Evolutionary conservation across 176 grass and related monocot genomes (phyloP), one percentile per base, ranked within the genome.

Genomic region (Zoysia japonica): DNA sequence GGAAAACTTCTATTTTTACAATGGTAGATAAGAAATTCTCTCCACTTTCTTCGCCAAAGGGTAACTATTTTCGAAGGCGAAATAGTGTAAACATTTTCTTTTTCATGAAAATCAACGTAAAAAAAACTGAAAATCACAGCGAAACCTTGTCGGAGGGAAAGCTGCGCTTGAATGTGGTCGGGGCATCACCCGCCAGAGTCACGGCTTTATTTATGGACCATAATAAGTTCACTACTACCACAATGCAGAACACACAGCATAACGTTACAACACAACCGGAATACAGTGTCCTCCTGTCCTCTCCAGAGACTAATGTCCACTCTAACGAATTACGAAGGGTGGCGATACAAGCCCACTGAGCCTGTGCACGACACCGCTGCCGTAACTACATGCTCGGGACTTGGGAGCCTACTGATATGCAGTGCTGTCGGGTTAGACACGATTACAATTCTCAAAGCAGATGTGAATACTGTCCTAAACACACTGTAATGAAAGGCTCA

Each of bases 391-490:
- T 37, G 46, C 52, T 47, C 28, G 28, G 28, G 28, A 28, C 28
- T 28, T 61, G 53, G 57, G 8, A 82, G 54, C 80, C 86, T 79
- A 84, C 43, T 84, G 77, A 72, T 61, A 79, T 28, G 7, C 66
- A 61, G 46, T 63, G 39, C 46, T 64, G 28, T 28, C 70, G 70
- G 76, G 54, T 74, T 75, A 70, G 75, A 60, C 75, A 88, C 70
- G 81, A 72, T 88, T 84, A 84, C 86, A 88, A 68, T 80, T 63
- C 10, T 75, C 63, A 83, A 84, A 88, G 76, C 81, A 88, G 84
- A 88, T 73, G 68, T 43, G 7, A 35, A 78, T n/a, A 67, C 60
- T 55, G 57, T 82, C 72, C 79, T 87, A 71, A 71, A 54, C 64
- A 86, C 10, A 61, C 3, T 20, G 28, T 28, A 68, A 37, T 12